phyloP scores from a whole-genome alignment of 768 basidiomycete species.

The Tephrocybe sp. region DNA sequence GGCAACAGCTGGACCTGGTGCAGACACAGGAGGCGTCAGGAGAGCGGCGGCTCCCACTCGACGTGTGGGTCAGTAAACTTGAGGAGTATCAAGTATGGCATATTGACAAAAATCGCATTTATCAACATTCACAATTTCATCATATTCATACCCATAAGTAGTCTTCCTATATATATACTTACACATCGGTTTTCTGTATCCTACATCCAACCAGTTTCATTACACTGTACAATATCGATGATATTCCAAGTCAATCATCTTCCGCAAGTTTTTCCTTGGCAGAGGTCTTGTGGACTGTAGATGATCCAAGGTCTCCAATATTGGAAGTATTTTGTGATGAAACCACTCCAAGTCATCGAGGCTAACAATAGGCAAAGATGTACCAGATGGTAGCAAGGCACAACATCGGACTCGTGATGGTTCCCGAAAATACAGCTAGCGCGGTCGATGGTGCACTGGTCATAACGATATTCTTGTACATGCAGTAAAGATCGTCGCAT shows the following conservation, averaged over 20 bases:
- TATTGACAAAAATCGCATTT: not conserved
- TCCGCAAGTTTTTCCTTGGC: no score
- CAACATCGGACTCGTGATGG: slow-evolving; percentile 1
- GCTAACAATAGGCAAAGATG: slow-evolving; percentile 9
- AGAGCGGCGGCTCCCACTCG: slow-evolving; percentile 8
- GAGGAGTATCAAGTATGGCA: no score
- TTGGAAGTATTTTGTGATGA: slow-evolving; percentile 12
- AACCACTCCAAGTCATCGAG: slow-evolving; percentile 12
- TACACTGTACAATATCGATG: no score
- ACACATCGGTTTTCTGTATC: not conserved
- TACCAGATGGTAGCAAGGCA: slow-evolving; percentile 16
- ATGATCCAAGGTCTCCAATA: slow-evolving; percentile 15
- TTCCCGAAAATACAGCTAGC: no score
- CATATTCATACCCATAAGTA: not conserved
- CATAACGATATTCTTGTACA: no score
- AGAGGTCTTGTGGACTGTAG: no score
- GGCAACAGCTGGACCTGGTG: not conserved
- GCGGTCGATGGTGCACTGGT: no score
- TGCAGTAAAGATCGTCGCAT: no score
- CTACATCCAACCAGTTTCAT: not conserved
- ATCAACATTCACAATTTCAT: slow-evolving; percentile 4
- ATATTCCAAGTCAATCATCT: no score
- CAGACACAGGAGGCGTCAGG: not conserved
- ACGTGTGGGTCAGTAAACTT: slow-evolving; percentile 11
- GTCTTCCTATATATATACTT: slow-evolving; percentile 5